These are phyloP conservation scores for Dactylellina sp. DNA, from an alignment of 2,329 filamentous ascomycete genomes.

Conservation along the genomic window DNA sequence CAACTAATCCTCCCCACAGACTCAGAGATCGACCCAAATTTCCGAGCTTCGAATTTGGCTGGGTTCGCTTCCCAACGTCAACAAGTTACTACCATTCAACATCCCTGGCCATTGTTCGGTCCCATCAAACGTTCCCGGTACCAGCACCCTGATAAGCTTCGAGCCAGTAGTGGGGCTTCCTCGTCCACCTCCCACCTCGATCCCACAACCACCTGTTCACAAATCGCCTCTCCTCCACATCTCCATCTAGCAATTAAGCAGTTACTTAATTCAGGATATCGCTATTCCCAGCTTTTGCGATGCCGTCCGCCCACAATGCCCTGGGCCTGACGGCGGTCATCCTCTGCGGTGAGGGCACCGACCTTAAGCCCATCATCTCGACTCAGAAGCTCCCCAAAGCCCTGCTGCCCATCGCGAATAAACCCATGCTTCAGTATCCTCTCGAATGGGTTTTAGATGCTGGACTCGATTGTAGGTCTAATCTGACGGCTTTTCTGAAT, in stretches of 20 bases:
- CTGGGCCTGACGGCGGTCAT: conserved; percentile 82
- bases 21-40: too few species aligned
- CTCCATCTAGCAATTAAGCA: background rate
- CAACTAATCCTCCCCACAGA: background rate
- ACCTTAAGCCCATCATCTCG: conserved; percentile 84
- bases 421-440: conserved; percentile 91
- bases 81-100: too few species aligned
- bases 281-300: conserved; percentile 59
- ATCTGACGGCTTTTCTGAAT: background rate
- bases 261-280: too few species aligned
- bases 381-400: conserved; percentile 85
- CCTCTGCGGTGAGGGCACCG: conserved; percentile 83
- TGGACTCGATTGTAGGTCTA: conserved; percentile 65
- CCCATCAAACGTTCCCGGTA: too few species aligned
- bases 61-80: too few species aligned
- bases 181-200: too few species aligned
- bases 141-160: too few species aligned
- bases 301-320: conserved; percentile 71
- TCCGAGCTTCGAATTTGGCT: too few species aligned
- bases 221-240: background rate
- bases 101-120: too few species aligned
- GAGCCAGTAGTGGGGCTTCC: too few species aligned
- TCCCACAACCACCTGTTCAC: background rate
- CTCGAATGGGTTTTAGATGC: conserved; percentile 86
- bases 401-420: conserved; percentile 82